Percentiles rank a stretch among this genome's conserved stretches.
These are phyloP conservation scores for Helichrysum umbraculigerum DNA, from an alignment of 129 eudicot species.

Conservation along the genomic window DNA sequence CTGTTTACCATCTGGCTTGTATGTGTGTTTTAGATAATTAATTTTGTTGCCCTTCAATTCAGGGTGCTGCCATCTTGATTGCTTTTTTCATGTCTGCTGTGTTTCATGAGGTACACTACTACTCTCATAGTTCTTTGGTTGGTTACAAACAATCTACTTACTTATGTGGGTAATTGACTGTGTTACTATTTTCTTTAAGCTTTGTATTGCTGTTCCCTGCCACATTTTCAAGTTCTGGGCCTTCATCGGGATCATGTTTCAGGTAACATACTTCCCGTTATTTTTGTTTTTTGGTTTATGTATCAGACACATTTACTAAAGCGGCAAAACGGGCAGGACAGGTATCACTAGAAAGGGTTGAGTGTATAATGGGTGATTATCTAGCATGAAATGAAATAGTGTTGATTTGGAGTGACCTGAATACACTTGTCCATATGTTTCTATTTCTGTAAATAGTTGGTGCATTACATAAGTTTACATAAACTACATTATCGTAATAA, in stretches of 20 bases:
- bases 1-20: not conserved
- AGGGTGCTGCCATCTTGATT: conserved; percentile 82
- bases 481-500: not conserved
- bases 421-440: not conserved
- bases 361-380: not conserved
- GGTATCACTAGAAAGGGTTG: not conserved
- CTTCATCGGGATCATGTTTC: conserved; percentile 82
- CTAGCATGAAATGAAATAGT: not conserved
- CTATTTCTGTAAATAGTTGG: not conserved
- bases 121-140: not conserved
- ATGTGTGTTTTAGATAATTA: not conserved
- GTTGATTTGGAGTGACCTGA: not conserved
- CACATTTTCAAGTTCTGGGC: conserved; percentile 95
- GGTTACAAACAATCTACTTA: conserved; percentile 1
- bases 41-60: conserved; percentile 23
- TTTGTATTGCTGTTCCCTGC: conserved; percentile 94
- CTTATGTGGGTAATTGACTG: not conserved
- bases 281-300: not conserved
- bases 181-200: conserved; percentile 41
- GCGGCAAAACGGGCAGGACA: not conserved
- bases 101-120: conserved; percentile 78
- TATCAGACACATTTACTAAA: not conserved
- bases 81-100: conserved; percentile 84
- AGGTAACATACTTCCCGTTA: conserved; percentile 48
- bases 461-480: not conserved